Evolutionary conservation across 257 asterid genomes (phyloP).

Genomic region (Solanum sparsipilum): DNA sequence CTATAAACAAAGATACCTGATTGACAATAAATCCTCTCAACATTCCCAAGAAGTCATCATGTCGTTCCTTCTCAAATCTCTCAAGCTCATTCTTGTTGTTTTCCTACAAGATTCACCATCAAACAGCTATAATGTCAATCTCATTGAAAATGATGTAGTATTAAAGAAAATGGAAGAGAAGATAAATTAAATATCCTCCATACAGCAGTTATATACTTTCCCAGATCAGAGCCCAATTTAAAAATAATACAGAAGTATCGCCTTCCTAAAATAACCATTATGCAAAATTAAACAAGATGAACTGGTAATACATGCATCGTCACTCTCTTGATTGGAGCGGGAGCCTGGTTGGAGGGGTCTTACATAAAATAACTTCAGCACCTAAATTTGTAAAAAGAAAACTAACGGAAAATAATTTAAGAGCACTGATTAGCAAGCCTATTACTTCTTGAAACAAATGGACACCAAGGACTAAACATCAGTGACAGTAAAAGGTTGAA

Average conservation of each 20-base stretch:
- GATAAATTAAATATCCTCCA: background rate
- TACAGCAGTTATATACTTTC: background rate
- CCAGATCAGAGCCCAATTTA: background rate
- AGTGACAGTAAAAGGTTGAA: background rate
- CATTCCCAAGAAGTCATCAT: constrained; percentile 79
- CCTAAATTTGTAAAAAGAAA: background rate
- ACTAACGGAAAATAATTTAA: background rate
- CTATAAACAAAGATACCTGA: constrained; percentile 45
- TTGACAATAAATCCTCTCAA: constrained; percentile 84
- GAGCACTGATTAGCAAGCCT: background rate
- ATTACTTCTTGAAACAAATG: background rate
- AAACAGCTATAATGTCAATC: background rate
- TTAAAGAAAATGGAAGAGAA: background rate
- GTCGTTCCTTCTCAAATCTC: constrained; percentile 81
- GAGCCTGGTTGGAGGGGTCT: background rate
- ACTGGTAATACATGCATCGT: background rate
- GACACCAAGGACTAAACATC: background rate
- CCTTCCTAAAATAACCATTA: background rate
- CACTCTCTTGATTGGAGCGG: background rate
- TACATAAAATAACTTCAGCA: background rate
- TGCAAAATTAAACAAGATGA: background rate
- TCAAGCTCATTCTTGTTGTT: constrained; percentile 82
- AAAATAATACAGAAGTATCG: background rate
- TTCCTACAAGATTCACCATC: constrained; percentile 44
- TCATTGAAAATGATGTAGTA: background rate